phyloP scores from a whole-genome alignment of 345 rosid species.

The Moricandia arvensis region DNA sequence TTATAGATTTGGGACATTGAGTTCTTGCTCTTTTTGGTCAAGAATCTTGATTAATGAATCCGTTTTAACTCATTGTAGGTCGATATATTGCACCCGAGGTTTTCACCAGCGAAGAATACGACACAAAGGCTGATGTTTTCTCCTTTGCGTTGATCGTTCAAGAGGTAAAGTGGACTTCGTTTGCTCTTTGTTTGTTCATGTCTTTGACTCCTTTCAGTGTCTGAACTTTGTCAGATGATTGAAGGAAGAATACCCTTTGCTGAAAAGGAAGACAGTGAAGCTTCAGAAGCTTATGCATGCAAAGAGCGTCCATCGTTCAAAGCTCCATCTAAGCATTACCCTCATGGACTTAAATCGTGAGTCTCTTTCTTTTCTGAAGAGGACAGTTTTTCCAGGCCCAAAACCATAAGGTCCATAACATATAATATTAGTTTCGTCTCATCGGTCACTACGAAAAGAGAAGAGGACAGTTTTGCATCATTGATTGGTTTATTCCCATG shows the following conservation, averaged over 20 bases:
- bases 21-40: conserved; percentile 9
- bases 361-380: conserved; percentile 17
- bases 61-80: conserved; percentile 44
- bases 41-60: conserved; percentile 6
- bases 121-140: conserved; percentile 92
- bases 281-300: conserved; percentile 50
- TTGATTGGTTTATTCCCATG: conserved; percentile 15
- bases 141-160: conserved; percentile 89
- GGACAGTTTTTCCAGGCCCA: too few species aligned
- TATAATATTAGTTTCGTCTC: too few species aligned
- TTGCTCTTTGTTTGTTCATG: neutral
- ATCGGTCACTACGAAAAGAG: too few species aligned
- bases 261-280: conserved; percentile 63
- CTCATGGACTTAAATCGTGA: conserved; percentile 83
- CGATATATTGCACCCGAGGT: conserved; percentile 91
- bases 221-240: conserved; percentile 57
- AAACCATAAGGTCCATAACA: too few species aligned
- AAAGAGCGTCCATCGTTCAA: conserved; percentile 63
- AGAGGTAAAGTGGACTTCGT: conserved; percentile 50
- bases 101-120: conserved; percentile 64
- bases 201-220: conserved; percentile 2
- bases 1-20: neutral
- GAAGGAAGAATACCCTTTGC: conserved; percentile 80
- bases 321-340: conserved; percentile 70
- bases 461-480: conserved; percentile 2